Evolutionary conservation across 306 rosid species (phyloP), one percentile per base, ranked within the genome.

Genomic region (Inga oerstediana): DNA sequence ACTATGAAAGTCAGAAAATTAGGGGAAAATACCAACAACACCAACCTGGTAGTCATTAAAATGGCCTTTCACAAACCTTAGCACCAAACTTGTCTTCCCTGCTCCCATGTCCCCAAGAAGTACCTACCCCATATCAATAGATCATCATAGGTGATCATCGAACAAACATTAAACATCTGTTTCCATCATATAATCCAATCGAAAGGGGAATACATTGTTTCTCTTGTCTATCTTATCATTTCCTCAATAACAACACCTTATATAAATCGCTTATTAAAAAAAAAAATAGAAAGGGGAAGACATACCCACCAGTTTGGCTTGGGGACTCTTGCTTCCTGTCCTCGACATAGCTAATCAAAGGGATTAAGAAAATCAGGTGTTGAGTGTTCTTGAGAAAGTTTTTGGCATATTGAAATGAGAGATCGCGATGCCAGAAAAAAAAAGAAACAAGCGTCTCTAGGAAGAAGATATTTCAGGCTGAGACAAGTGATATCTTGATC

Each of bases 301-400:
- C 98, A 89, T 92, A 93, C 98, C 97, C 84, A 93, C 98, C 98
- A 93, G 90, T 90, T 93, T 93, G 89, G 97, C 93, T 90, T 92
- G 98, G 84, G 92, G 77, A 72, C 87, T 87, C 89, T 92, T 90
- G 92, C 82, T 91, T 85, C 88, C 88, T 22, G 90, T 72, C 75
- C 90, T 92, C 9, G 93, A 88, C 94, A 92, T 92, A 49, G 74
- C 75, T 70, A 79, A 84, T 79, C 35, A 59, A 71, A 84, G 77
- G 48, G 24, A 56, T 10, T 64, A 14, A 56, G 41, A n/a, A 41
- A n/a, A 10, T 20, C 48, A 19, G 43, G 41, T 71, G 32, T 74
- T 37, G 30, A 11, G 52, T 16, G 22, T 72, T 14, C 0, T 20
- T 9, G 76, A 27, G 64, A 79, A 35, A 59, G 54, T 4, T 76